A percentile compares a stretch with the other conserved stretches of the same genome.
Conservation (phyloP, 208 protist genomes). For the Wallacemonas collosoma region DNA sequence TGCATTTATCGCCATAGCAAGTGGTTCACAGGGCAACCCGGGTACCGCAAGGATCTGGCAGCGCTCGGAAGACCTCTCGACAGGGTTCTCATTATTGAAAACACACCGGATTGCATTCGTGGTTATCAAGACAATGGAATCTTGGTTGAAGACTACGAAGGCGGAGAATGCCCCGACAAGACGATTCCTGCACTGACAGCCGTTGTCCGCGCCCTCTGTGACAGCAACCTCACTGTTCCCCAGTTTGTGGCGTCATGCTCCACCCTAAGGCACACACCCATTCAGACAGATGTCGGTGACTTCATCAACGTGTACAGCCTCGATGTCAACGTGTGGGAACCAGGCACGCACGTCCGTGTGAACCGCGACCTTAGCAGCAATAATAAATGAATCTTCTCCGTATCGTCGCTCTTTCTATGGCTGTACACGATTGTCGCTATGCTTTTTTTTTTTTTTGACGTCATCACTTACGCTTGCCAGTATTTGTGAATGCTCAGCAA, state of each 20-base stretch:
- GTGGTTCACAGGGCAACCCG: constrained; percentile 92
- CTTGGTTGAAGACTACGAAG: constrained; percentile 93
- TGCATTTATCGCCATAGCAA: constrained; percentile 94
- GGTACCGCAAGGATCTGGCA: constrained; percentile 92
- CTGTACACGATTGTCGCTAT: not conserved
- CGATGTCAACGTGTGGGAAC: constrained; percentile 77
- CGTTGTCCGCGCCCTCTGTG: constrained; percentile 70
- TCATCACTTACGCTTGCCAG: not conserved
- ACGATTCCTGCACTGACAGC: constrained; percentile 88
- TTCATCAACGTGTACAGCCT: constrained; percentile 90
- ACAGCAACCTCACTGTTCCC: constrained; percentile 86
- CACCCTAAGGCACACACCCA: constrained; percentile 64
- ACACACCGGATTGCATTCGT: constrained; percentile 93
- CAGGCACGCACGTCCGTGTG: constrained; percentile 68
- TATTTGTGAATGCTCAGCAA: not conserved
- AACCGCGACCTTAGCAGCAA: constrained; percentile 74
- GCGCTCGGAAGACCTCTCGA: constrained; percentile 87
- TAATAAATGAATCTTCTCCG: constrained; percentile 10
- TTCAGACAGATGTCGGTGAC: constrained; percentile 92
- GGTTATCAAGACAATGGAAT: constrained; percentile 92
- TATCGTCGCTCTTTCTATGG: not conserved
- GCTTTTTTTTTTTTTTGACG: constrained; percentile 23
- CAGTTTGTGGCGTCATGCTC: constrained; percentile 83
- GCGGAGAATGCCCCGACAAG: constrained; percentile 83
- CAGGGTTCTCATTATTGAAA: constrained; percentile 91